Percentiles rank a stretch among this genome's conserved stretches.
Evolutionary conservation across 2,329 filamentous ascomycete genomes (phyloP).

Genomic region (Ophiocordyceps camponoti-leonardi): DNA sequence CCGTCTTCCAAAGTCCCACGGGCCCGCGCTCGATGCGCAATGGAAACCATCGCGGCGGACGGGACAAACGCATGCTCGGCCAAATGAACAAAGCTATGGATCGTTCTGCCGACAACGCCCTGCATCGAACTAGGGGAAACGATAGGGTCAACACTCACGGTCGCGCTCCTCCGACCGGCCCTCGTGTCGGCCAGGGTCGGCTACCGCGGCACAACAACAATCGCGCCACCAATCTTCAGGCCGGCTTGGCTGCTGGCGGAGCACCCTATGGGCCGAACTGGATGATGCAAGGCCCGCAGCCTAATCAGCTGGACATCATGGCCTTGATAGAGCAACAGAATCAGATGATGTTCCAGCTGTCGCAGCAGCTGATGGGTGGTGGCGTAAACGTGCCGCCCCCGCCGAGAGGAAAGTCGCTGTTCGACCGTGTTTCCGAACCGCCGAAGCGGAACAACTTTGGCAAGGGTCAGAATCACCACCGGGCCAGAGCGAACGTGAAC

Average conservation of each 20-base stretch:
- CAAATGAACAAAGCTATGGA: slow-evolving; percentile 76
- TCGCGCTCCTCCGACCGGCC: slow-evolving; percentile 55
- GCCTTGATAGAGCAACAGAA: slow-evolving; percentile 80
- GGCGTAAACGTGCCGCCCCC: slow-evolving; percentile 22
- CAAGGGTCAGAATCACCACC: slow-evolving; percentile 26
- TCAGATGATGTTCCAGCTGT: slow-evolving; percentile 65
- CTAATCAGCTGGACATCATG: slow-evolving; percentile 39
- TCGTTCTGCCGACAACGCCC: slow-evolving; percentile 52
- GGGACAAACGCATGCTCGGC: slow-evolving; percentile 70
- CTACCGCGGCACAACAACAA: slow-evolving; percentile 34
- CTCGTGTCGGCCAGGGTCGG: slow-evolving; percentile 36
- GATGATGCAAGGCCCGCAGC: slow-evolving; percentile 29
- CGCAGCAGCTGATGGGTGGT: slow-evolving; percentile 42
- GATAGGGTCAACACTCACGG: slow-evolving; percentile 69
- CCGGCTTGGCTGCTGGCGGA: slow-evolving; percentile 25
- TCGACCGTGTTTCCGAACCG: slow-evolving; percentile 51
- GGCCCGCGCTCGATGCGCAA: slow-evolving; percentile 92
- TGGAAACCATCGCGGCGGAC: slow-evolving; percentile 37
- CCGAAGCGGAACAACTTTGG: slow-evolving; percentile 29
- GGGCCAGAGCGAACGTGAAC: slow-evolving; percentile 16
- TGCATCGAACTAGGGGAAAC: slow-evolving; percentile 63
- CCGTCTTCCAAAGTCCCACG: slow-evolving; percentile 48
- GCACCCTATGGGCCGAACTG: slow-evolving; percentile 21
- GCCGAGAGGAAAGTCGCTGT: slow-evolving; percentile 43
- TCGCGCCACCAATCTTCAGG: slow-evolving; percentile 30